These are phyloP conservation scores for Fulvia fulva DNA, from an alignment of 2,329 filamentous ascomycete species.

Conservation along the genomic window DNA sequence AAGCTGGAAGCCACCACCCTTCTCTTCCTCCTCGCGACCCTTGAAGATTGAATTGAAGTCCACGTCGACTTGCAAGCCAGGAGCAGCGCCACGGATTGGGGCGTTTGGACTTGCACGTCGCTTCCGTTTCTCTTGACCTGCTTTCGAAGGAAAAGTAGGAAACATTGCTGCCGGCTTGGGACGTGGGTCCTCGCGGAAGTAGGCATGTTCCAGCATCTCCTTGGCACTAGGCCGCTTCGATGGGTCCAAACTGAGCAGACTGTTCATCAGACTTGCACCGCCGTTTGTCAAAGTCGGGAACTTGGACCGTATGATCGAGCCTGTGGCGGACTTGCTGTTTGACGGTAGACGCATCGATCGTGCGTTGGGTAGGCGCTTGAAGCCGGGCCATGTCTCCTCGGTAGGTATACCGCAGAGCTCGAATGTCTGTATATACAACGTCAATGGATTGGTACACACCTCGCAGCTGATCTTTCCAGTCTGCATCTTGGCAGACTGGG, in stretches of 20 bases:
- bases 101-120: conserved; percentile 74
- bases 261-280: conserved; percentile 65
- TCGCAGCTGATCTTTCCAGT: conserved; percentile 28
- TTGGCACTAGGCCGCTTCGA: conserved; percentile 63
- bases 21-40: conserved; percentile 45
- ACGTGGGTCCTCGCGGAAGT: conserved; percentile 84
- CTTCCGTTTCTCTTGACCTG: conserved; percentile 79
- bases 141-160: conserved; percentile 93
- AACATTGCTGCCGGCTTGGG: conserved; percentile 91
- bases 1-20: conserved; percentile 45
- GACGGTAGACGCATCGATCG: conserved; percentile 64
- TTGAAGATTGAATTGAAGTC: conserved; percentile 50
- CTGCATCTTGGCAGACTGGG: conserved; percentile 19
- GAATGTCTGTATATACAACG: conserved; percentile 59
- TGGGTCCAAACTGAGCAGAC: conserved; percentile 72
- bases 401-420: conserved; percentile 82
- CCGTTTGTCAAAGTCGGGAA: conserved; percentile 79
- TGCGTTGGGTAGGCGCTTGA: conserved; percentile 82
- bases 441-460: conserved; percentile 18
- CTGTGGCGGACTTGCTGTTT: conserved; percentile 44
- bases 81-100: conserved; percentile 63
- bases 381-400: conserved; percentile 77
- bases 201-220: conserved; percentile 73
- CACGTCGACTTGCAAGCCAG: conserved; percentile 35
- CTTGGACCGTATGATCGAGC: conserved; percentile 61